These are phyloP conservation scores for Dendrobium catenatum DNA, from an alignment of 106 monocot genomes.

Conservation along the genomic window DNA sequence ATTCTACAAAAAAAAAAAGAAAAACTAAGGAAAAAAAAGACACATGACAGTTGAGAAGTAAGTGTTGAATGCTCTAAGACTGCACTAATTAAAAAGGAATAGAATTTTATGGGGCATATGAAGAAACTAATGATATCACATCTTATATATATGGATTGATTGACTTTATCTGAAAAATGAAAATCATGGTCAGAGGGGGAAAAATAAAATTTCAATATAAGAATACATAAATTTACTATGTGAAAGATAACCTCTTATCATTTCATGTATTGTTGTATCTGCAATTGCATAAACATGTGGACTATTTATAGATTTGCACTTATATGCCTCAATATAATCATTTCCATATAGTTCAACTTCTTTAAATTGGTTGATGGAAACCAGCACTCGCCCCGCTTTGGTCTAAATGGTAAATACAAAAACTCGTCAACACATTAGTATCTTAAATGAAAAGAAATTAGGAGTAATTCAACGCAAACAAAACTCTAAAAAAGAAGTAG, in stretches of 20 bases:
- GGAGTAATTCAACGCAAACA: too few relatives aligned
- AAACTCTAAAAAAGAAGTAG: too few relatives aligned
- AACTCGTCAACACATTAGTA: too few relatives aligned
- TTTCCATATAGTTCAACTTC: slow-evolving; percentile 70
- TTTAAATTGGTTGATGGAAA: slow-evolving; percentile 93
- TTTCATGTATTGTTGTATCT: slow-evolving; percentile 91
- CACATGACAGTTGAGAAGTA: background rate
- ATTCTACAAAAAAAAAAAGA: background rate
- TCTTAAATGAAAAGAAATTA: too few relatives aligned
- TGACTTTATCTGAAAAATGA: slow-evolving; percentile 85
- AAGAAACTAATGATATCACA: slow-evolving; percentile 17
- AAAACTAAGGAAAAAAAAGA: background rate
- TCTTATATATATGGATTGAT: slow-evolving; percentile 98
- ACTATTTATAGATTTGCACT: slow-evolving; percentile 43
- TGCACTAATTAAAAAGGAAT: background rate
- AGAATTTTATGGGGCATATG: background rate
- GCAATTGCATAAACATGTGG: slow-evolving; percentile 98
- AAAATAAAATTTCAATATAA: slow-evolving; percentile 3
- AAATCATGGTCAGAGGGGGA: slow-evolving; percentile 6
- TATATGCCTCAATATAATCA: slow-evolving; percentile 84
- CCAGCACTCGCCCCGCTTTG: slow-evolving; percentile 90
- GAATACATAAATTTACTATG: slow-evolving; percentile 9
- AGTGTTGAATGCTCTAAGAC: background rate
- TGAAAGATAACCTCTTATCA: slow-evolving; percentile 71
- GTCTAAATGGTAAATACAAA: slow-evolving; percentile 30